A percentile compares a stretch with the other conserved stretches of the same genome.
phyloP scores from a whole-genome alignment of 129 eudicot species.

The Heracleum sosnowskyi region DNA sequence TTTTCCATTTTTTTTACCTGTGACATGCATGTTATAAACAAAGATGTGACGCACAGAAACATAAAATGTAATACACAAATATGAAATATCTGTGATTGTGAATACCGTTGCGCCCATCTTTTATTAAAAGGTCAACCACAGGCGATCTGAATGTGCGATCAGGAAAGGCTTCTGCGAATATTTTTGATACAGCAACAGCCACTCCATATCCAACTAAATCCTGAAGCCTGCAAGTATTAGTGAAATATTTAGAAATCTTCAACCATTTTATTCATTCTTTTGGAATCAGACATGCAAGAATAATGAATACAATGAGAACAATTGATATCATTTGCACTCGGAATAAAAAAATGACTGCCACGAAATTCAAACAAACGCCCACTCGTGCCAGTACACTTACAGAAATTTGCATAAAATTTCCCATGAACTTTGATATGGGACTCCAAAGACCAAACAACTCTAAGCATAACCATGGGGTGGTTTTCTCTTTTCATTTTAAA shows the following conservation, averaged over 20 bases:
- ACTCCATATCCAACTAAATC: constrained; percentile 97
- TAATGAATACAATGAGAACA: background rate
- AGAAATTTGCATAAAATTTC: background rate
- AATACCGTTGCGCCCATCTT: constrained; percentile 84
- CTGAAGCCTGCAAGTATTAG: constrained; percentile 53
- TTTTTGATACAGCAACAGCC: constrained; percentile 63
- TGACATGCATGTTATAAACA: background rate
- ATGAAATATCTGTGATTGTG: background rate
- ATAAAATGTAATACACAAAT: background rate
- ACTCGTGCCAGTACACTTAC: background rate
- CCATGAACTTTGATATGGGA: background rate
- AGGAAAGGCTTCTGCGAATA: constrained; percentile 50
- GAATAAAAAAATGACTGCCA: background rate
- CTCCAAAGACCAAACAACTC: background rate
- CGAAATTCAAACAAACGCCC: background rate
- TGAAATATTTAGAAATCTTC: background rate
- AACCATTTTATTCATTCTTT: background rate
- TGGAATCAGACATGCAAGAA: background rate
- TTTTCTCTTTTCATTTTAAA: background rate
- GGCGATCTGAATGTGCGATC: constrained; percentile 76
- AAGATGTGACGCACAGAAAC: constrained; percentile 6
- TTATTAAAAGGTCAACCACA: constrained; percentile 56
- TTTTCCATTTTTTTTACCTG: constrained; percentile 90
- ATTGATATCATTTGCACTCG: background rate
- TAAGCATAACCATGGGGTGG: background rate